Conservation (phyloP, 306 rosid genomes). For the Senna tora region DNA sequence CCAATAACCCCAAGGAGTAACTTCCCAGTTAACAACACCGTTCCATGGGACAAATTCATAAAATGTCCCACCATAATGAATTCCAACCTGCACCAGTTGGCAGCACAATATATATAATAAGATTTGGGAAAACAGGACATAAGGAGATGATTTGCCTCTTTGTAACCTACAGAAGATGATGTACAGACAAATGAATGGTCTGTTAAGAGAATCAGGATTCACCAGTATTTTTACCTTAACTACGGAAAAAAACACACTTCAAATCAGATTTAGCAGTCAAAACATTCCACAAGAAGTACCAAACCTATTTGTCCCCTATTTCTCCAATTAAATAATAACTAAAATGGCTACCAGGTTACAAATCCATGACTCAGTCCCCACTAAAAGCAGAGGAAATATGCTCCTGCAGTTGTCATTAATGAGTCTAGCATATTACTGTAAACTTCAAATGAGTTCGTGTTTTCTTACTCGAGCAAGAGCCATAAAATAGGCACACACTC, state of each 20-base stretch:
- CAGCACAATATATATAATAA: constrained; percentile 36
- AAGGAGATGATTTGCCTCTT: not conserved
- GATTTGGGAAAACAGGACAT: constrained; percentile 2
- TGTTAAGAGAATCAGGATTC: not conserved
- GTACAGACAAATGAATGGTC: constrained; percentile 1
- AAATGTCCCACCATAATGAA: constrained; percentile 75
- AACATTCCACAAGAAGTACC: constrained; percentile 22
- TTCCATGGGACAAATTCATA: constrained; percentile 97
- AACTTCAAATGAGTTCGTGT: constrained; percentile 2
- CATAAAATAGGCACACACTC: not conserved
- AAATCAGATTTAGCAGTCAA: not conserved
- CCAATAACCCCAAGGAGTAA: constrained; percentile 91
- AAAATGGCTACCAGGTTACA: not conserved
- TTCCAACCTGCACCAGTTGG: constrained; percentile 70
- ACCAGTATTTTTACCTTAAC: not conserved
- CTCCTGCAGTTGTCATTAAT: constrained; percentile 5
- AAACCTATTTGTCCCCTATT: constrained; percentile 1
- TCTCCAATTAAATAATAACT: not conserved
- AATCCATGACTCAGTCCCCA: constrained; percentile 4
- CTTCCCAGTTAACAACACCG: constrained; percentile 79
- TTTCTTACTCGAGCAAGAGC: constrained; percentile 5
- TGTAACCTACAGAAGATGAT: constrained; percentile 3
- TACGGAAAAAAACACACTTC: not conserved
- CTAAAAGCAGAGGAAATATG: constrained; percentile 3
- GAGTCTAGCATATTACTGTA: constrained; percentile 14